phyloP scores from a whole-genome alignment of 2,329 filamentous ascomycete species.

The Purpureocillium takamizusanense region DNA sequence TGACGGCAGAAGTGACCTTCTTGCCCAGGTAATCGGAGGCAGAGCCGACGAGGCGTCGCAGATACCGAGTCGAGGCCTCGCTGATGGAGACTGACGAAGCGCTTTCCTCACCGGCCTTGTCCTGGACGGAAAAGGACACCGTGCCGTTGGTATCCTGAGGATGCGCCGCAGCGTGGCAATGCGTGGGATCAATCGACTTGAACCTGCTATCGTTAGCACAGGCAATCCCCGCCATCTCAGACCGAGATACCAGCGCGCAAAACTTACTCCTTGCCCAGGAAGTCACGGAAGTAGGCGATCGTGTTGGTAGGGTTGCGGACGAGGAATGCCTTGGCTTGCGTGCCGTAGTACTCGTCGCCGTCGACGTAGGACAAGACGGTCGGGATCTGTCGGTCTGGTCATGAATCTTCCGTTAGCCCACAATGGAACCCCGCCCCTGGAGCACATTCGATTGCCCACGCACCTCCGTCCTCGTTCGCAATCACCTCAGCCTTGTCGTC shows the following conservation, averaged over 20 bases:
- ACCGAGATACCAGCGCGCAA: background rate
- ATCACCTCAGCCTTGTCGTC: constrained; percentile 97
- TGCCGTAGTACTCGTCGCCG: constrained; percentile 93
- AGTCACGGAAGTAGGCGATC: constrained; percentile 91
- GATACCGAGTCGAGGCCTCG: constrained; percentile 76
- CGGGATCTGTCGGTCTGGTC: constrained; percentile 86
- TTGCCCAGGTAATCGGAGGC: constrained; percentile 91
- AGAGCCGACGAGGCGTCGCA: constrained; percentile 71
- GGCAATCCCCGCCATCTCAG: background rate
- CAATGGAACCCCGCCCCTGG: too few species aligned
- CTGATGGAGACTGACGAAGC: constrained; percentile 64
- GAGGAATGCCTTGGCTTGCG: constrained; percentile 89
- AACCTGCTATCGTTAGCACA: constrained; percentile 41
- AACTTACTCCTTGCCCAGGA: constrained; percentile 80
- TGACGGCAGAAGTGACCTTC: constrained; percentile 86
- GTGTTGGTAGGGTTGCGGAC: constrained; percentile 91
- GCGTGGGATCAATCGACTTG: constrained; percentile 92
- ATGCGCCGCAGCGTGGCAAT: constrained; percentile 89
- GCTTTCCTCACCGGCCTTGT: constrained; percentile 55
- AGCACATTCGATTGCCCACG: constrained; percentile 17
- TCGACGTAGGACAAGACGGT: constrained; percentile 89
- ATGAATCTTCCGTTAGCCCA: too few species aligned
- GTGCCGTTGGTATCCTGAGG: constrained; percentile 64
- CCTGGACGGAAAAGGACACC: constrained; percentile 76
- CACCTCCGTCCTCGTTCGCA: constrained; percentile 96